phyloP scores from a whole-genome alignment of 352 stramenopile genomes.

The Pythium brachiatum region DNA sequence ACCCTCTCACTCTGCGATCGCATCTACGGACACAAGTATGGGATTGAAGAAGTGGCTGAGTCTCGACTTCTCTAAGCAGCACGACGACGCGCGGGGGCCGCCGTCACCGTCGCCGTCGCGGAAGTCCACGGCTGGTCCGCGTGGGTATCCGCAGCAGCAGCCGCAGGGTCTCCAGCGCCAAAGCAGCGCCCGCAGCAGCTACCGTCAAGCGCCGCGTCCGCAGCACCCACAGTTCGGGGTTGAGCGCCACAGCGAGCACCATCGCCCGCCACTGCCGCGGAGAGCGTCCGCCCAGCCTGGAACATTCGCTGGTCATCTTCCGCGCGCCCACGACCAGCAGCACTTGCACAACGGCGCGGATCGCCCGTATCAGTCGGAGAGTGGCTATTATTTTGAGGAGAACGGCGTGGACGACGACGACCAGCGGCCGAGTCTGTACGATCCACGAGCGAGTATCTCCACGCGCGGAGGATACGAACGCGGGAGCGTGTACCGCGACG shows the following conservation, averaged over 20 bases:
- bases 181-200: constrained; percentile 15
- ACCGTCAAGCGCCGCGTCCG: constrained; percentile 16
- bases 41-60: constrained; percentile 65
- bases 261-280: constrained; percentile 5
- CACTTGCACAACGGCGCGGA: constrained; percentile 1
- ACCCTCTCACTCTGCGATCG: neutral
- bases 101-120: constrained; percentile 13
- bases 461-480: neutral
- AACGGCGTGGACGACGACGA: constrained; percentile 23
- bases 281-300: neutral
- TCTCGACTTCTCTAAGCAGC: constrained; percentile 38
- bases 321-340: neutral
- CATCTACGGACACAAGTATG: constrained; percentile 27
- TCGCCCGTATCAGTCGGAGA: constrained; percentile 21
- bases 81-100: constrained; percentile 5
- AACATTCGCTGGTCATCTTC: neutral
- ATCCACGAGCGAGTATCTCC: constrained; percentile 1
- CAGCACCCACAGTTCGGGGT: constrained; percentile 4
- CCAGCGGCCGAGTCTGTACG: neutral
- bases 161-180: constrained; percentile 1
- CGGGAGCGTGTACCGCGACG: neutral
- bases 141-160: constrained; percentile 6
- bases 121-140: constrained; percentile 14
- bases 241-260: constrained; percentile 1
- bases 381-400: constrained; percentile 26